Percentiles rank a stretch among this genome's conserved stretches.
Evolutionary conservation across 75 land plant genomes (phyloP).

Genomic region (Cunninghamia lanceolata): DNA sequence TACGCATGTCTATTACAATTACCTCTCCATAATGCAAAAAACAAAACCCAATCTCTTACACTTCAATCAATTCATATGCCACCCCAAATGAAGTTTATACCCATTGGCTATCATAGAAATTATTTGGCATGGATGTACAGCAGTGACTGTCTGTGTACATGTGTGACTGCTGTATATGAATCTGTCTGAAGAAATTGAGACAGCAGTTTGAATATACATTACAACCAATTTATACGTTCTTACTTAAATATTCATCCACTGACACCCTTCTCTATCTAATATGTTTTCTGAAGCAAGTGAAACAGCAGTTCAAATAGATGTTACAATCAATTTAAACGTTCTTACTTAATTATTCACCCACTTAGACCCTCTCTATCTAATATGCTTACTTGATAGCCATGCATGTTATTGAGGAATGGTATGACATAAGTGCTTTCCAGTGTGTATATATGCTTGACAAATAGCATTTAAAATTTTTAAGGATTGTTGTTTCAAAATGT

Average conservation of each 20-base stretch:
- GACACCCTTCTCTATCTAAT: background rate
- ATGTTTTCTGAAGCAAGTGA: background rate
- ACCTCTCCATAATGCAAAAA: background rate
- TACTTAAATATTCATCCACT: background rate
- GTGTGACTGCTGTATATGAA: background rate
- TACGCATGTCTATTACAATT: background rate
- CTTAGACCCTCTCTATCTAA: background rate
- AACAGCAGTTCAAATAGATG: background rate
- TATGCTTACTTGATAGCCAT: background rate
- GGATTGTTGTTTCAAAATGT: background rate
- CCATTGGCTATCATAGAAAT: background rate
- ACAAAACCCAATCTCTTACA: background rate
- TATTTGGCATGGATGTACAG: background rate
- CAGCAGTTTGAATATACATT: background rate
- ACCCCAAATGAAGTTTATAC: background rate
- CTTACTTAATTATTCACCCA: background rate
- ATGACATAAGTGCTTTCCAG: background rate
- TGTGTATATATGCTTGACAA: background rate
- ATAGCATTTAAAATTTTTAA: background rate
- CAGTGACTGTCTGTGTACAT: background rate
- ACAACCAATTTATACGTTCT: background rate
- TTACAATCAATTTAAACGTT: background rate
- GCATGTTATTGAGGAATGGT: background rate
- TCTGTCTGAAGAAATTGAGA: background rate
- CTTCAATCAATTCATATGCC: background rate